Evolutionary conservation across 495 filamentous ascomycete genomes (phyloP).

Genomic region (Entonaema liquescens): DNA sequence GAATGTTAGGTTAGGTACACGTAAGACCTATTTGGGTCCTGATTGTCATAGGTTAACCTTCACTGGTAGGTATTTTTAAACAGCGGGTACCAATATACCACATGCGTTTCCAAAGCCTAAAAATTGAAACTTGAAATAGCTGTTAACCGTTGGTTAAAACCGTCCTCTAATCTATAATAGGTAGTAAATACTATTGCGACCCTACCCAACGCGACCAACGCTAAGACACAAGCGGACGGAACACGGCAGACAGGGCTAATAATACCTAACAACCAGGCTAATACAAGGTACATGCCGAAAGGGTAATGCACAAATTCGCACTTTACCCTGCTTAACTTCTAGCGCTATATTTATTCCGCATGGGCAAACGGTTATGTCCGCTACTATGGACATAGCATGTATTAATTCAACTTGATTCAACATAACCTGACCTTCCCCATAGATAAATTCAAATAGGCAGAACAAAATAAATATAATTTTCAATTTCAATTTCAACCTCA

Average conservation of each 20-base stretch:
- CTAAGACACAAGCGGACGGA: no score
- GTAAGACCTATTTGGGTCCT: constrained; percentile 23
- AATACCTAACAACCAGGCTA: no score
- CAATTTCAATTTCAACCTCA: constrained; percentile 6
- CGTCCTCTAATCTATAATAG: background rate
- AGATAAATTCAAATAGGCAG: background rate
- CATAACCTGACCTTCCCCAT: no score
- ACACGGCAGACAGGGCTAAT: no score
- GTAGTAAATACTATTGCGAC: constrained; percentile 1
- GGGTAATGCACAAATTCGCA: background rate
- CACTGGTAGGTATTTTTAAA: constrained; percentile 34
- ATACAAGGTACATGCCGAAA: background rate
- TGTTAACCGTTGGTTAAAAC: background rate
- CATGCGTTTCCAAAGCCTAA: background rate
- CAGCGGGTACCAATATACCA: constrained; percentile 17
- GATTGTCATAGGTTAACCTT: constrained; percentile 7
- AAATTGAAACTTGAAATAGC: background rate
- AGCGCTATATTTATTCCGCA: background rate
- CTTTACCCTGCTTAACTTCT: background rate
- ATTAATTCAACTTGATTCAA: no score
- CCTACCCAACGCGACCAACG: background rate
- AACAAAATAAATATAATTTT: constrained; percentile 1
- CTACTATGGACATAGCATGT: no score
- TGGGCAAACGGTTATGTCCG: no score
- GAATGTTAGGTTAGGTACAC: constrained; percentile 18